These are phyloP conservation scores for Pseudopediastrum boryanum DNA, from an alignment of 139 green algal genomes.

Conservation along the genomic window DNA sequence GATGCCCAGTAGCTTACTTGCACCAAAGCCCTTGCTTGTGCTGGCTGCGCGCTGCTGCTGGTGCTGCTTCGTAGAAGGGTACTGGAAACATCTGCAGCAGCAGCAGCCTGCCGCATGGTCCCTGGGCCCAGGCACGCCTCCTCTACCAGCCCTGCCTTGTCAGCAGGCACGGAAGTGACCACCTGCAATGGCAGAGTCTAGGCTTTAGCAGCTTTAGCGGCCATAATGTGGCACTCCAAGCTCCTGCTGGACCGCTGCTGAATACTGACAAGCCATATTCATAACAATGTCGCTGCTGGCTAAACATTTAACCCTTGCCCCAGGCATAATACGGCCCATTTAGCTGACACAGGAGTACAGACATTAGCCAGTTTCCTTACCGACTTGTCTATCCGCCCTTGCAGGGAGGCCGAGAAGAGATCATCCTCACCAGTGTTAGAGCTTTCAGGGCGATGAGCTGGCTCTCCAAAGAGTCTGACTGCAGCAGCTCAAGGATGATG, in stretches of 20 bases:
- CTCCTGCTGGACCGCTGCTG: too few relatives aligned
- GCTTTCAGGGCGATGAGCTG: slow-evolving; percentile 21
- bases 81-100: not conserved
- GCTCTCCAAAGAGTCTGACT: slow-evolving; percentile 31
- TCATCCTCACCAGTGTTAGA: slow-evolving; percentile 4
- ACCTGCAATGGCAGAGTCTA: too few relatives aligned
- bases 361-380: too few relatives aligned
- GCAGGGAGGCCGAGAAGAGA: too few relatives aligned
- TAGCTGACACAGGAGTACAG: too few relatives aligned
- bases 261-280: too few relatives aligned
- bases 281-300: too few relatives aligned
- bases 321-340: too few relatives aligned
- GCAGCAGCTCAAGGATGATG: slow-evolving; percentile 79
- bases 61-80: not conserved
- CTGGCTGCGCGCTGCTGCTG: not conserved
- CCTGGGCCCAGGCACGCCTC: not conserved
- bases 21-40: slow-evolving; percentile 24
- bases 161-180: slow-evolving; percentile 14
- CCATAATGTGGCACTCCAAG: too few relatives aligned
- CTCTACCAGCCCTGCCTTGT: not conserved
- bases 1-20: slow-evolving; percentile 10
- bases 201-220: too few relatives aligned
- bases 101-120: slow-evolving; percentile 28
- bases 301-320: too few relatives aligned
- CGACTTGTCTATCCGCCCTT: too few relatives aligned